These are phyloP conservation scores for Datura wrightii DNA, from an alignment of 257 asterid species.

Conservation along the genomic window DNA sequence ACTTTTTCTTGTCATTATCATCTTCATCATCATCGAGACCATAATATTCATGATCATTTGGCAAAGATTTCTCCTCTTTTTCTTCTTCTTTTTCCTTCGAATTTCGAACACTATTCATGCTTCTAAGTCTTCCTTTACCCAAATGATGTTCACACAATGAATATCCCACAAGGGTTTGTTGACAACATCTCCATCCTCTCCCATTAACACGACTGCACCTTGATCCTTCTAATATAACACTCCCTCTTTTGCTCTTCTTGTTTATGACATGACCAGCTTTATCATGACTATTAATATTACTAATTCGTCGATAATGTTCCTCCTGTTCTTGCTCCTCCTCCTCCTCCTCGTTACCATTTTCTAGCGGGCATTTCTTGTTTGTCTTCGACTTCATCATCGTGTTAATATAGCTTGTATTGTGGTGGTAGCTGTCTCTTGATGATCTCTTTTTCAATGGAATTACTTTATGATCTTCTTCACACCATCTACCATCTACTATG, in stretches of 20 bases:
- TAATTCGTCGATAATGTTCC: background rate
- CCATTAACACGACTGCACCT: conserved; percentile 88
- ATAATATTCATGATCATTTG: conserved; percentile 29
- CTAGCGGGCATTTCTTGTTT: conserved; percentile 53
- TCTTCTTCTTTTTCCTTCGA: background rate
- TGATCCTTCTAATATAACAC: conserved; percentile 66
- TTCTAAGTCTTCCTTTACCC: conserved; percentile 73
- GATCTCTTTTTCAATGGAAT: conserved; percentile 64
- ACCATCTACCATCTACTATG: conserved; percentile 33
- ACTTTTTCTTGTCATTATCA: conserved; percentile 26
- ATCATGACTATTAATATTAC: background rate
- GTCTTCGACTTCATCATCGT: conserved; percentile 66
- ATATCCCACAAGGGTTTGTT: conserved; percentile 73
- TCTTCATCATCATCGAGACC: background rate
- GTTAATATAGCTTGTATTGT: background rate
- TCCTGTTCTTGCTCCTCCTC: conserved; percentile 28
- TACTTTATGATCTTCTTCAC: conserved; percentile 44
- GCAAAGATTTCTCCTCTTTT: background rate
- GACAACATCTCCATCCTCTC: conserved; percentile 86
- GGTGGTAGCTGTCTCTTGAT: conserved; percentile 36
- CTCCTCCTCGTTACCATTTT: conserved; percentile 27
- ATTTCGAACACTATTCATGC: conserved; percentile 42
- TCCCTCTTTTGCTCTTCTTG: conserved; percentile 59
- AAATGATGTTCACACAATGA: conserved; percentile 78
- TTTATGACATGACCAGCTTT: conserved; percentile 8